Base-by-base conservation (phyloP, 2,329 filamentous ascomycete genomes). In the Periconia digitata region DNA sequence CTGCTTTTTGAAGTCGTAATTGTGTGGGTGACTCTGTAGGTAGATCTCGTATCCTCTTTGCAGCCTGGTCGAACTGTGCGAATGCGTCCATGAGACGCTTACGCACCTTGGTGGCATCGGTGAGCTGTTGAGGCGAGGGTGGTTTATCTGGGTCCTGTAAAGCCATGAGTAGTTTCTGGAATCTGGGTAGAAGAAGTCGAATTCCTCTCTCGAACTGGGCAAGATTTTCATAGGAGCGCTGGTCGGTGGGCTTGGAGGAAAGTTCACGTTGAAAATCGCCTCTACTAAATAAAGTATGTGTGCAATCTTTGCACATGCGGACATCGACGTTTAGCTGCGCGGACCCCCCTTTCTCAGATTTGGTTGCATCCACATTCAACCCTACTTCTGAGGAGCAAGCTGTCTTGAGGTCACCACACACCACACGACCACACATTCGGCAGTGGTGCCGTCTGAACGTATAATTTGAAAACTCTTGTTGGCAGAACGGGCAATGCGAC, bases 401-500 rank as follows among this genome's bases (percentile, higher is more conserved):
- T 0, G 94, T 99, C 48, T 83, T 81, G 0, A 83, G 83, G 70
- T 99, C 94, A 12, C 90, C 90, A 66, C 94, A 99, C 0, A 99
- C 90, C 0, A 99, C 91, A 37, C 87, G 84, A 3, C 94, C 94
- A 63, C 94, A 99, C 72, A 95, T 86, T 46, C 94, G 84, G 72
- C 94, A 99, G 71, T 99, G 94, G 70, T 97, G 94, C 58, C 94
- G 80, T 61, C 94, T 84, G 64, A 97, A 95, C 1, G 90, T 89
- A 81, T 96, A 97, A 13, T 86, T 87, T 1, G 90, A 87, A 70
- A 99, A 99, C 47, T 96, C 90, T 63, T 99, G 94, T 65, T 95
- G 89, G 63, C 94, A 99, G 64, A 96, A 96, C 0, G 94, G 94
- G 66, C 94, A 99, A 55, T 85, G 85, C 2, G 79, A 54, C 6